Conservation (phyloP, 2,329 filamentous ascomycete species). For the Decorospora gaudefroyi region DNA sequence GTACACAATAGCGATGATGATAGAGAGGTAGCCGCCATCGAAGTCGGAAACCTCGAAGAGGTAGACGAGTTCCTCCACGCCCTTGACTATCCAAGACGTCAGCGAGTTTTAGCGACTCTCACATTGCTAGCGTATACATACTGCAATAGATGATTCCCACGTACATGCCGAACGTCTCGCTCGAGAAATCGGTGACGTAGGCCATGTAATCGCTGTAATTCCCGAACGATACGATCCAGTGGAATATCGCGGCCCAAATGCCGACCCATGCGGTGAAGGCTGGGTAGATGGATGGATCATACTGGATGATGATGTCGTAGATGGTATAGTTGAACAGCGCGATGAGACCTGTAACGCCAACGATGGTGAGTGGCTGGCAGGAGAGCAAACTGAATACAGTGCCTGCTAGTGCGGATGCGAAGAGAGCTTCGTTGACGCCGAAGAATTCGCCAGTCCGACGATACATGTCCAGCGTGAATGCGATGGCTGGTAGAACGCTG, state of each 20-base stretch:
- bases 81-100: conserved; percentile 52
- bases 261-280: conserved; percentile 61
- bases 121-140: conserved; percentile 34
- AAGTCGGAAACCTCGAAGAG: conserved; percentile 52
- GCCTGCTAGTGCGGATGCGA: conserved; percentile 60
- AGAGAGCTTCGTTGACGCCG: conserved; percentile 61
- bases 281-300: conserved; percentile 58
- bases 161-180: conserved; percentile 59
- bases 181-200: conserved; percentile 62
- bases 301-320: conserved; percentile 59
- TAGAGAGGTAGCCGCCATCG: conserved; percentile 55
- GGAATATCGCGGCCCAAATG: conserved; percentile 62
- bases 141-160: conserved; percentile 62
- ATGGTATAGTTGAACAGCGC: conserved; percentile 63
- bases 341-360: conserved; percentile 59
- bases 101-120: too few relatives aligned
- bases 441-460: conserved; percentile 60
- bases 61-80: conserved; percentile 60
- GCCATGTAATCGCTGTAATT: conserved; percentile 63
- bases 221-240: conserved; percentile 59
- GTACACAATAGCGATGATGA: conserved; percentile 58
- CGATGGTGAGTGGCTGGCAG: conserved; percentile 61
- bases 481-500: conserved; percentile 61
- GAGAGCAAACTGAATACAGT: conserved; percentile 59
- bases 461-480: conserved; percentile 63